Evolutionary conservation across 345 rosid species (phyloP).

Genomic region (Clausena lansium): DNA sequence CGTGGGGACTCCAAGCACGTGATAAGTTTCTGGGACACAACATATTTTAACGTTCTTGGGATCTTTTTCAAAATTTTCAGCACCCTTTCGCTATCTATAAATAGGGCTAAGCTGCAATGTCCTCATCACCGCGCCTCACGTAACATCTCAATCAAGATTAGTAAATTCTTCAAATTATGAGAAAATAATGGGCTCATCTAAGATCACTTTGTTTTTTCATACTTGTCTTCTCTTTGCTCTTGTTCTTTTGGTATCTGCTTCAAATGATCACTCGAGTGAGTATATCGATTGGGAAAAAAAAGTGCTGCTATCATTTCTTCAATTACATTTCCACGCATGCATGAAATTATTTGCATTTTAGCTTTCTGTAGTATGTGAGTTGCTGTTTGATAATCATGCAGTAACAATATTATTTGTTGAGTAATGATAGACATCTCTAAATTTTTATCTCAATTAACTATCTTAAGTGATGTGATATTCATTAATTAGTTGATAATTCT

Average conservation of each 20-base stretch:
- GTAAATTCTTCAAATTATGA: not conserved
- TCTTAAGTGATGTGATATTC: no score
- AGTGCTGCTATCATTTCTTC: no score
- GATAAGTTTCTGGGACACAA: not conserved
- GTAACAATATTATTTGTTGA: no score
- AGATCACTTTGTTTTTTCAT: not conserved
- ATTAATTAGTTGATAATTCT: no score
- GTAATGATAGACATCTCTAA: no score
- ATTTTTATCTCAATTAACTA: no score
- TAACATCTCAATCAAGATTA: not conserved
- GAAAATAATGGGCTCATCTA: not conserved
- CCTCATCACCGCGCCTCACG: not conserved
- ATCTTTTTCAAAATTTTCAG: not conserved
- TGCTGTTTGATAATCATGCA: no score
- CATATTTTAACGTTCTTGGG: not conserved
- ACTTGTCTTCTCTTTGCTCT: not conserved
- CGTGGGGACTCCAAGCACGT: conserved; percentile 5
- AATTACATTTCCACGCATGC: no score
- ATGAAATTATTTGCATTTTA: no score
- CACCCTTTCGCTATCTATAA: not conserved
- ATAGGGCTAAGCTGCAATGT: not conserved
- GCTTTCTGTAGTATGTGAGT: no score
- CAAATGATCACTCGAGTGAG: not conserved
- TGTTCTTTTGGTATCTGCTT: not conserved
- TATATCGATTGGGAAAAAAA: not conserved